phyloP scores from a whole-genome alignment of 805 yeast species.

The Ogataea neopini region DNA sequence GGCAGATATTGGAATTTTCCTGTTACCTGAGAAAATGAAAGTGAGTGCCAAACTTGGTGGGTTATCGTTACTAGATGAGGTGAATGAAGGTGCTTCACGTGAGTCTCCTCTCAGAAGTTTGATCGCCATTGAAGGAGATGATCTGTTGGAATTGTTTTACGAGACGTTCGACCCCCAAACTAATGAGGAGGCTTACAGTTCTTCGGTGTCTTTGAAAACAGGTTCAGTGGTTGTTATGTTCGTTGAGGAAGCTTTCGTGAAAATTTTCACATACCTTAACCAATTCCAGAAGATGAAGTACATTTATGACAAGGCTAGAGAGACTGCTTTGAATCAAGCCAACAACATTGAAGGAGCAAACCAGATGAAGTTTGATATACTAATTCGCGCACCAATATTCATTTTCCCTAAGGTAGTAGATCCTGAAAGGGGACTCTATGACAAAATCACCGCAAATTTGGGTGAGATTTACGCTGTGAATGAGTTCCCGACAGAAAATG shows the following conservation, averaged over 20 bases:
- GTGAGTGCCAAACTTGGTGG: conserved; percentile 76
- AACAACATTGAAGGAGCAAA: conserved; percentile 53
- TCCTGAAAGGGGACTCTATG: conserved; percentile 45
- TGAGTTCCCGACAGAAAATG: conserved; percentile 42
- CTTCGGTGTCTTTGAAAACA: conserved; percentile 62
- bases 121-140: conserved; percentile 77
- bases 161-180: conserved; percentile 72
- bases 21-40: conserved; percentile 78
- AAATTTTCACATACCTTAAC: conserved; percentile 64
- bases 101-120: conserved; percentile 63
- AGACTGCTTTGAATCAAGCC: conserved; percentile 84
- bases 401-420: conserved; percentile 67
- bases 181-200: conserved; percentile 50
- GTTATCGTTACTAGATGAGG: conserved; percentile 73
- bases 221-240: conserved; percentile 78
- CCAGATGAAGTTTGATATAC: conserved; percentile 68
- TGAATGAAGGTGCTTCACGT: conserved; percentile 59
- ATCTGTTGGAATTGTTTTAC: conserved; percentile 75
- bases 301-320: conserved; percentile 86
- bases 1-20: conserved; percentile 64
- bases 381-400: conserved; percentile 78
- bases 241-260: conserved; percentile 75
- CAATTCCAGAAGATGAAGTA: conserved; percentile 84
- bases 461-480: conserved; percentile 83
- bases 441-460: conserved; percentile 66